Percentiles rank a stretch among this genome's conserved stretches.
These are phyloP conservation scores for Pyrus betulifolia DNA, from an alignment of 306 rosid genomes.

Conservation along the genomic window DNA sequence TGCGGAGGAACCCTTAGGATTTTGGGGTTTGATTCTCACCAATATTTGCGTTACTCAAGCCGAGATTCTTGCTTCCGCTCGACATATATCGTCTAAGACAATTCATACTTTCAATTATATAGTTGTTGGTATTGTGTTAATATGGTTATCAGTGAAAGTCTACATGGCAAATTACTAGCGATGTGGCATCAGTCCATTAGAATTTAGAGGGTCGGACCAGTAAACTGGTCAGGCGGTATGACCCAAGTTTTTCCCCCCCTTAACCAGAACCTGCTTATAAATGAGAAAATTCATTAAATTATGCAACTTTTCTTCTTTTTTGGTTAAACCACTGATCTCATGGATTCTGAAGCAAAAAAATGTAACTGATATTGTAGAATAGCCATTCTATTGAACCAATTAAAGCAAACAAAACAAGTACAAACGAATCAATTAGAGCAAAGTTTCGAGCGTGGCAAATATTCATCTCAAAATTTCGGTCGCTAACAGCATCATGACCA, in stretches of 20 bases:
- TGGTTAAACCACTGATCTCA: background rate
- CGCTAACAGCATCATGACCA: background rate
- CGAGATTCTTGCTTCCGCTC: too few relatives aligned
- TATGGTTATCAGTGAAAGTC: too few relatives aligned
- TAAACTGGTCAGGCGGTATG: background rate
- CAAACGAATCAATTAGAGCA: too few relatives aligned
- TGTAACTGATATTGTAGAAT: background rate
- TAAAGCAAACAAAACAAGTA: background rate
- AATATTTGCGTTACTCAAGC: too few relatives aligned
- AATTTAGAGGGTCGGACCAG: background rate
- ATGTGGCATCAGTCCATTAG: background rate
- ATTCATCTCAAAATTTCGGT: background rate
- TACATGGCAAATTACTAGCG: too few relatives aligned
- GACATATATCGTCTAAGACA: too few relatives aligned
- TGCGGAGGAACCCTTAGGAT: too few relatives aligned
- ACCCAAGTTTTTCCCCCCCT: background rate
- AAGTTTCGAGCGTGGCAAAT: background rate
- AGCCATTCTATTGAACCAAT: background rate
- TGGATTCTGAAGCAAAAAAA: background rate
- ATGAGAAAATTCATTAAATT: background rate
- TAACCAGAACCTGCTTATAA: background rate
- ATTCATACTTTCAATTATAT: too few relatives aligned
- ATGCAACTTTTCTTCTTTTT: too few relatives aligned
- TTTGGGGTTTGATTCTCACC: too few relatives aligned
- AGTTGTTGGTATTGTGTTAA: too few relatives aligned